These are phyloP conservation scores for Aspergillus coremiiformis DNA, from an alignment of 495 filamentous ascomycete species.

Conservation along the genomic window DNA sequence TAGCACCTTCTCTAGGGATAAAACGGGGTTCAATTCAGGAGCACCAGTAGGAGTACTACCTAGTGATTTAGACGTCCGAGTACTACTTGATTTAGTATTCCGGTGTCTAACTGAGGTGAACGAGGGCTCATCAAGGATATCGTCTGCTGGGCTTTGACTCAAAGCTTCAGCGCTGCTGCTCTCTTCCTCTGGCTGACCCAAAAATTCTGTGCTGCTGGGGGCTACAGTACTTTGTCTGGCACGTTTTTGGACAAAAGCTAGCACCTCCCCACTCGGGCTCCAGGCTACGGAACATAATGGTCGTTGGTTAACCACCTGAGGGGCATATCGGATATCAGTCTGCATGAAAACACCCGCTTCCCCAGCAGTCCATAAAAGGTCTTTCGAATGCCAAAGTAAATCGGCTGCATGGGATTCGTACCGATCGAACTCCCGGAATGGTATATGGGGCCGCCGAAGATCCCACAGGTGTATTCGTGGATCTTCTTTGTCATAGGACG, in stretches of 20 bases:
- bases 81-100: constrained; percentile 26
- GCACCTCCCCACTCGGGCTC: constrained; percentile 40
- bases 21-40: constrained; percentile 38
- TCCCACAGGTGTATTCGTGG: constrained; percentile 85
- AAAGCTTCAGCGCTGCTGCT: constrained; percentile 39
- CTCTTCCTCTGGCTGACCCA: constrained; percentile 26
- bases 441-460: constrained; percentile 76
- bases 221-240: constrained; percentile 32
- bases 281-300: constrained; percentile 40
- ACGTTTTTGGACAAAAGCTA: constrained; percentile 45
- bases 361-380: constrained; percentile 86
- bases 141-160: constrained; percentile 61
- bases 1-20: constrained; percentile 56
- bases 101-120: constrained; percentile 43
- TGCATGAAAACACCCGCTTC: constrained; percentile 78
- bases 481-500: constrained; percentile 60
- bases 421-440: constrained; percentile 74
- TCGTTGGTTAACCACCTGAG: constrained; percentile 62
- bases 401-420: constrained; percentile 66
- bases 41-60: constrained; percentile 52
- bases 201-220: constrained; percentile 30
- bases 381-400: constrained; percentile 83
- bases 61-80: constrained; percentile 34
- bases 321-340: constrained; percentile 76
- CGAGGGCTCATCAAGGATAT: constrained; percentile 52